Evolutionary conservation across 78 protist species (phyloP), one percentile per base, ranked within the genome.

Genomic region (Monosiga brevicollis): DNA sequence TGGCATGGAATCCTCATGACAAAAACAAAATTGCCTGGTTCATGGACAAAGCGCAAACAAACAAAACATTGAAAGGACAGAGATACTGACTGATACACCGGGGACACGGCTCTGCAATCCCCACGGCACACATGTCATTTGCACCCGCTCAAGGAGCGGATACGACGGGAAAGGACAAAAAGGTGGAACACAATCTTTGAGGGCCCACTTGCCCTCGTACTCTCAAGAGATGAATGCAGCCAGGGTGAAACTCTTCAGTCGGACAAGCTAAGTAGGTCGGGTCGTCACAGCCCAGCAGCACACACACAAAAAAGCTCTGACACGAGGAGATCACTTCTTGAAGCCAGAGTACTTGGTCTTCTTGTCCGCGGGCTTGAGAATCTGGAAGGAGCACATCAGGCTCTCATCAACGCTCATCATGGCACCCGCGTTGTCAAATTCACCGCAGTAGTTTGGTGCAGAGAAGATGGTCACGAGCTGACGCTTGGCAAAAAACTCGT

Each of bases 381-480:
- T 94, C 89, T 97, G 99, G 95, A 98, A 98, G 2, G 99, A 96
- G 87, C 99, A 97, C 97, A 97, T 94, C 74, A 98, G 90, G 1
- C 91, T 90, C 85, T 94, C 98, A 84, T 98, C 99, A 34, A 97
- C 97, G 80, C 93, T 89, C 99, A 98, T 97, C 96, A 98, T 95
- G 24, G 99, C 98, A 38, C 98, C 99, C 1, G 98, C 97, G 73
- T 94, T 94, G 89, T 97, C 98, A 85, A 95, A 97, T 87, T 98
- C 92, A 41, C 98, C 98, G 87, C 98, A 97, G 86, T 98, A 98
- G 90, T 97, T 96, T 35, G 99, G 98, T n/a, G 99, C 99, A 0
- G 95, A 87, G 87, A 98, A 98, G 49, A 97, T 36, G 10, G 99
- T 98, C 29, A 98, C 99, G 62, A 97, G 91, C 89, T 93, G 90